phyloP scores from a whole-genome alignment of 129 eudicot species.

The Arctium minus region DNA sequence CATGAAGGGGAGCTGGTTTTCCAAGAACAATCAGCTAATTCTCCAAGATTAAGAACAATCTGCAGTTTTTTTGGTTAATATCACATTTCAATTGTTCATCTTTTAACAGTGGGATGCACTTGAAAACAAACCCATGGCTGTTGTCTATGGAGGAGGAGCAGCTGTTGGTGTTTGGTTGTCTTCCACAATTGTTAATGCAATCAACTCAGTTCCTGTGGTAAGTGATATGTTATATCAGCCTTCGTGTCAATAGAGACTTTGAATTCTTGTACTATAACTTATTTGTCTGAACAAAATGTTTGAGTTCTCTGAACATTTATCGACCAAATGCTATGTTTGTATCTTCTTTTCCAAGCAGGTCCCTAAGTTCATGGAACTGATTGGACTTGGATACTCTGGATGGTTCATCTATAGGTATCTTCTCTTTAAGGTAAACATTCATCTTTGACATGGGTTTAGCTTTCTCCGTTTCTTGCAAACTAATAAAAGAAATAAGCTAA shows the following conservation, averaged over 20 bases:
- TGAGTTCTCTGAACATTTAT: not conserved
- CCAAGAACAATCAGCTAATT: not conserved
- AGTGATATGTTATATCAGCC: not conserved
- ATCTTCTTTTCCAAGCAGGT: constrained; percentile 23
- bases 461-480: not conserved
- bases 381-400: constrained; percentile 43
- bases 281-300: not conserved
- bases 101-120: constrained; percentile 40
- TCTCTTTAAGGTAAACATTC: constrained; percentile 32
- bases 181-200: constrained; percentile 24
- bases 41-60: not conserved
- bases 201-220: constrained; percentile 41
- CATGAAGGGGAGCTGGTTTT: not conserved
- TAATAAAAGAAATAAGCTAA: not conserved
- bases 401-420: constrained; percentile 43
- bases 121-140: constrained; percentile 37
- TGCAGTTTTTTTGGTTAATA: not conserved
- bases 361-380: constrained; percentile 36
- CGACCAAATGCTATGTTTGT: not conserved
- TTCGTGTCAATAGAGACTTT: not conserved
- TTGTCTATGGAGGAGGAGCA: constrained; percentile 41
- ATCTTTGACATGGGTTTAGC: not conserved
- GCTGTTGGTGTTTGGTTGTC: constrained; percentile 35
- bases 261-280: not conserved
- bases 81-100: not conserved